Conservation (phyloP, 208 protist species). For the Crithidia sp. region DNA sequence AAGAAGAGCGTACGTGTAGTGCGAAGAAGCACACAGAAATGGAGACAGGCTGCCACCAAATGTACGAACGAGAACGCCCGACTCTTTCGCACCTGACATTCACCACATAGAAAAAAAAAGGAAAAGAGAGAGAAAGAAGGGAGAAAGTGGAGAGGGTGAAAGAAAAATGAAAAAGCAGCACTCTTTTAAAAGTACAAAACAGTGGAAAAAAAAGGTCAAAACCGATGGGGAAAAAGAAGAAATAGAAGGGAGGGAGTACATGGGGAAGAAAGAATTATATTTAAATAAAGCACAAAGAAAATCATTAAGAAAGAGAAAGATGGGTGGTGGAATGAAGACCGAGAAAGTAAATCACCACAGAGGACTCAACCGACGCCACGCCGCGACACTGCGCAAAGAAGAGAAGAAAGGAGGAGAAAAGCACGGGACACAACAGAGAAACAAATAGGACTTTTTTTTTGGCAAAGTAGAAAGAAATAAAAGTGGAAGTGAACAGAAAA, state of each 20-base stretch:
- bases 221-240: background rate
- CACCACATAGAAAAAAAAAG: background rate
- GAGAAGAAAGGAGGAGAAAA: constrained; percentile 3
- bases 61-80: too few relatives aligned
- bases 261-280: background rate
- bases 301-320: constrained; percentile 1
- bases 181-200: background rate
- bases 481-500: background rate
- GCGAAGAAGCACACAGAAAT: background rate
- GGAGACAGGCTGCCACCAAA: too few relatives aligned
- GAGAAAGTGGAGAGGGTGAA: background rate
- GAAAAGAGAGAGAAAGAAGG: background rate
- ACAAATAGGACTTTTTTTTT: background rate
- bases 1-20: too few relatives aligned
- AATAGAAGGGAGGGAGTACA: background rate
- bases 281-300: constrained; percentile 21
- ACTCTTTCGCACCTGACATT: too few relatives aligned
- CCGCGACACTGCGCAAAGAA: too few relatives aligned
- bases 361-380: too few relatives aligned
- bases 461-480: background rate
- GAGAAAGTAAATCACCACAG: too few relatives aligned
- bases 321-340: background rate
- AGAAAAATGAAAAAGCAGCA: background rate
- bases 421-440: background rate
- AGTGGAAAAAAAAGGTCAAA: background rate